Percentiles rank a stretch among this genome's conserved stretches.
phyloP scores from a whole-genome alignment of 1,139 yeast species.

The Geotrichum siamense region DNA sequence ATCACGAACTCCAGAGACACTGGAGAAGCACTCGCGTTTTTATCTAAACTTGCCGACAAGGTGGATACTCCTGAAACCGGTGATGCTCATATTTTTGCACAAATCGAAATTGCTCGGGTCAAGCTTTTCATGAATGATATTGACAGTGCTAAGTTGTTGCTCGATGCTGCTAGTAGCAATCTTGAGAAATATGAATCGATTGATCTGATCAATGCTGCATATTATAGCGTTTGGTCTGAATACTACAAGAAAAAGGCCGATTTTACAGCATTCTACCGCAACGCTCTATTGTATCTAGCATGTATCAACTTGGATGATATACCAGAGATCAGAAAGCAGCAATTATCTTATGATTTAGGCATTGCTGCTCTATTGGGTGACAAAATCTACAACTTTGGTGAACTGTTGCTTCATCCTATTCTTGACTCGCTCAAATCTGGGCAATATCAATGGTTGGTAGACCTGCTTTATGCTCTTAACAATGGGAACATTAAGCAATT shows the following conservation, averaged over 20 bases:
- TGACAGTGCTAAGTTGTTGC: slow-evolving; percentile 58
- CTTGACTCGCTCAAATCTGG: slow-evolving; percentile 49
- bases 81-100: slow-evolving; percentile 56
- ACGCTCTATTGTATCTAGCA: slow-evolving; percentile 54
- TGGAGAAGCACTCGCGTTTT: slow-evolving; percentile 49
- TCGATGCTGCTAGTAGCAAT: slow-evolving; percentile 53
- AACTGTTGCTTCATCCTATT: slow-evolving; percentile 82
- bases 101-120: slow-evolving; percentile 72
- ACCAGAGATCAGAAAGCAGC: slow-evolving; percentile 46
- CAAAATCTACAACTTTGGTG: slow-evolving; percentile 91
- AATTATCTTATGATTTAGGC: slow-evolving; percentile 72
- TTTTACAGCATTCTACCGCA: slow-evolving; percentile 71
- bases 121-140: slow-evolving; percentile 52
- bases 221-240: slow-evolving; percentile 73
- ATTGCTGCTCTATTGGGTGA: slow-evolving; percentile 88
- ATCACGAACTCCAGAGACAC: slow-evolving; percentile 43
- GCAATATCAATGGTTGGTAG: slow-evolving; percentile 64
- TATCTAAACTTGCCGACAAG: slow-evolving; percentile 45
- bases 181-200: slow-evolving; percentile 56
- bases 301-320: slow-evolving; percentile 50
- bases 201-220: slow-evolving; percentile 75
- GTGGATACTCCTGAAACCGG: slow-evolving; percentile 42
- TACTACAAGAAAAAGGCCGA: slow-evolving; percentile 68
- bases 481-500: slow-evolving; percentile 67
- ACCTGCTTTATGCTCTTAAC: slow-evolving; percentile 63